Base-by-base conservation (phyloP, 495 filamentous ascomycete species). In the Platismatia glauca region DNA sequence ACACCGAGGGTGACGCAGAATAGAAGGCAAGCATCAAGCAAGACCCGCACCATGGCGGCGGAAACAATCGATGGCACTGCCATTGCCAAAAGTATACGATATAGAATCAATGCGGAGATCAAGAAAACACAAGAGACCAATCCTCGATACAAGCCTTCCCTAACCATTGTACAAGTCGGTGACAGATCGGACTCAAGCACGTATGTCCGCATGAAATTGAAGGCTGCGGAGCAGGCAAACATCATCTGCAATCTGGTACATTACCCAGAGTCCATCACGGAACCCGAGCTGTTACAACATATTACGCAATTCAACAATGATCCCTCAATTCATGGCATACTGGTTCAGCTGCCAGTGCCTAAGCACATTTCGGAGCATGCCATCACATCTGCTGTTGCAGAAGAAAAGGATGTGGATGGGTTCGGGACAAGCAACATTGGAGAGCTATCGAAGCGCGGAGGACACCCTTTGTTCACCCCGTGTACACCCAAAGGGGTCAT, bases 121-220 rank as follows among this genome's bases (percentile, higher is more conserved):
- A 83, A 84, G 69, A 77, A 89, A 70, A 86, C 82, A 68, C 93
- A 96, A 74, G 79, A 83, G 75, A 74, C 77, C 27, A 95, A 95
- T 69, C 88, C 92, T 18, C 80, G 91, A 64, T 98, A 89, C 77
- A 85, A 87, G 72, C 94, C 94, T 37, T 89, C 82, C 57, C 78
- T 98, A 68, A 89, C 88, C 67, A 97, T 98, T 71, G 85, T 97
- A 62, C 94, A 98, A 81, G 94, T 98, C 70, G 94, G 90, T 61
- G 86, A 87, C 72, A 85, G 93, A 56, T 89, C 89, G 58, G 94
- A 98, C 78, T 97, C 93, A 29, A 91, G 93, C 72, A 97, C 94
- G 44, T 98, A 98, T 89, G 92, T 98, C 73, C 90, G 91, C 77
- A 98, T 98, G 94, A 98, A 98, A 77, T 74, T 97, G 69, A 97